Conservation (phyloP, 1,284 basidiomycete genomes). For the Schizophyllum amplum region DNA sequence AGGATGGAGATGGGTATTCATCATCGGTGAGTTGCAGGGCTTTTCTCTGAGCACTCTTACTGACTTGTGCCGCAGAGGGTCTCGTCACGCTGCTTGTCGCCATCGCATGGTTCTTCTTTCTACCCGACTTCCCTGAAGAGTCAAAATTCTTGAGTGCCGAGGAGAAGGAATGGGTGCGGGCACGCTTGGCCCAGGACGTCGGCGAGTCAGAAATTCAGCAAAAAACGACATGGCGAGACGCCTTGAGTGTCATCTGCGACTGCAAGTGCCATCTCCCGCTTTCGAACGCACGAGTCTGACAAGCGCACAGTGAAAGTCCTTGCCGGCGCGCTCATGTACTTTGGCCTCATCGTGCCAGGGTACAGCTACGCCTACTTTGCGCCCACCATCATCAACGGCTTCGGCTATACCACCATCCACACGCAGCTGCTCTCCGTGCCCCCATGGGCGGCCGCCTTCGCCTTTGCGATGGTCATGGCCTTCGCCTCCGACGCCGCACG, state of each 20-base stretch:
- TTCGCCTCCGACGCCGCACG: not conserved
- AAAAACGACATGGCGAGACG: not conserved
- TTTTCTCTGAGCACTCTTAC: not conserved
- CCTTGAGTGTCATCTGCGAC: not conserved
- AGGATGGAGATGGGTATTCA: slow-evolving; percentile 1
- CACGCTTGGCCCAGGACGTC: not conserved
- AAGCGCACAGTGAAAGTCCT: not conserved
- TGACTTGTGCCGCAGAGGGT: not conserved
- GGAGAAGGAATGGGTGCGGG: not conserved
- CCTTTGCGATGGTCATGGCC: not conserved
- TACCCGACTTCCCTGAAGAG: not conserved
- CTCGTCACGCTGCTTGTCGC: not conserved
- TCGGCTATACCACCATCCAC: not conserved
- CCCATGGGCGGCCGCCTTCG: not conserved
- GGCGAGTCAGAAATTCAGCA: not conserved
- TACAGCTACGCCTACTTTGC: slow-evolving; percentile 1
- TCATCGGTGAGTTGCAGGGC: not conserved
- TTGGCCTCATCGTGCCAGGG: not conserved
- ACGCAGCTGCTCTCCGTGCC: not conserved
- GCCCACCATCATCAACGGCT: not conserved
- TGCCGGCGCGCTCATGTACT: not conserved
- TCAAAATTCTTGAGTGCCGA: not conserved
- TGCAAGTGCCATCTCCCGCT: not conserved
- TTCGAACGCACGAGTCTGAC: not conserved
- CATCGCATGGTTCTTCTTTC: not conserved